Conservation (phyloP, 106 monocot species). For the Hemerocallis citrina region DNA sequence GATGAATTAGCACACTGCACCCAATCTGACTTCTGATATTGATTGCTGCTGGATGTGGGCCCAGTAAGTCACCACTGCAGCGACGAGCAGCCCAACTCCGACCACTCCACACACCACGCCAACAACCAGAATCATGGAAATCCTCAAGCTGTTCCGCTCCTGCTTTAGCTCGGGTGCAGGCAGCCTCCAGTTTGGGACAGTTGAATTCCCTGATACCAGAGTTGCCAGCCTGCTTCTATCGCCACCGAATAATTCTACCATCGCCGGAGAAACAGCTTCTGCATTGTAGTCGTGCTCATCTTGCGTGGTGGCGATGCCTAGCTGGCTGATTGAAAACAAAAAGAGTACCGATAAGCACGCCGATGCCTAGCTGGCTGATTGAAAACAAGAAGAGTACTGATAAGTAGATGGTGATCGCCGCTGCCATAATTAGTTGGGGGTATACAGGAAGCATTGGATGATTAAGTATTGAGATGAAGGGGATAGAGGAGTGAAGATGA, state of each 20-base stretch:
- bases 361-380: not conserved
- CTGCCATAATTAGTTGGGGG: not conserved
- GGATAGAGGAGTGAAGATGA: not conserved
- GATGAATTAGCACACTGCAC: too few species aligned
- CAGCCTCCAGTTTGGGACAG: not conserved
- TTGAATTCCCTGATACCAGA: not conserved
- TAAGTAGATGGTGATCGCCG: too few species aligned
- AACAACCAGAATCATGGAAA: not conserved
- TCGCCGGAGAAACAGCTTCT: not conserved
- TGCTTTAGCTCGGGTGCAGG: not conserved
- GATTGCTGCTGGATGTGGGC: not conserved
- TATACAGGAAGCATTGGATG: not conserved
- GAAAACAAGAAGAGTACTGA: not conserved
- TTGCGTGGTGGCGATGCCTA: not conserved
- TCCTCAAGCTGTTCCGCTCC: not conserved
- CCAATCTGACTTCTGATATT: not conserved
- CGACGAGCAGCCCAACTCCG: not conserved
- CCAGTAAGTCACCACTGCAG: not conserved
- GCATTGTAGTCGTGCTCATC: not conserved
- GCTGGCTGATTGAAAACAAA: not conserved
- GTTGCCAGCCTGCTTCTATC: not conserved
- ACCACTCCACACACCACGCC: not conserved
- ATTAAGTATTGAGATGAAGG: not conserved
- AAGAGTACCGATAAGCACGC: not conserved
- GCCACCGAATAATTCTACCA: not conserved